Base-by-base conservation (phyloP, 1,284 basidiomycete genomes). In the Volvariella volvacea region DNA sequence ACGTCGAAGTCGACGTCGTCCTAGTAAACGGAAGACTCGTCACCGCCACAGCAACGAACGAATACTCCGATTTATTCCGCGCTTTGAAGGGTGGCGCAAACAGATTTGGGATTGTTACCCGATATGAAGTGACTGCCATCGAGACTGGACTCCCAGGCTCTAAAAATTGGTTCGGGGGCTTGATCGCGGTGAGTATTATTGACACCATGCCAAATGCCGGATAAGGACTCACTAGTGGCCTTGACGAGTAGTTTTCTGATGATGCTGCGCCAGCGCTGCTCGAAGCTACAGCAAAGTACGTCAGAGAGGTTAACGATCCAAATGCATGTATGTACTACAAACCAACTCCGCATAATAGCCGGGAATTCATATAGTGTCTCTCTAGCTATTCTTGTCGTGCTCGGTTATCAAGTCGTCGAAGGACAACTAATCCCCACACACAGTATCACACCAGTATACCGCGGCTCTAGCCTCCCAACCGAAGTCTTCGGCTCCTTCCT, bases 81-180 rank as follows among this genome's bases (percentile, higher is more conserved):
- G 66, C 67, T 3, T 52, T 71, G 42, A 68, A 68, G 48, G 67
- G 66, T 4, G 67, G 67, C 8, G 67, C 58, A 3, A 68, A 64
- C 51, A 58, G 66, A 15, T 67, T 68, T 46, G 67, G 66, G 1
- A 67, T 71, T 41, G 67, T 68, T 16, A 68, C 67, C 15, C 52
- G 65, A 15, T 68, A 66, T 40, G 60, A 63, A 25, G 55, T 70
- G 6, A 50, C 61, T 31, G 58, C 64, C 14, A 53, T 63, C 9
- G 61, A 64, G 21, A 63, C 59, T 16, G 68, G 65, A 2, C 59
- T 56, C 12, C 55, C 52, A 31, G 56, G 55, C 1, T 60, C 66
- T 30, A 65, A 63, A 47, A 55, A 51, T 21, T 67, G 61, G 55
- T 67, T 55, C 49, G 67, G 67, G 8, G 67, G 67, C 2, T 39